These are phyloP conservation scores for Xylariaceae sp. DNA, from an alignment of 2,329 filamentous ascomycete species.

Conservation along the genomic window DNA sequence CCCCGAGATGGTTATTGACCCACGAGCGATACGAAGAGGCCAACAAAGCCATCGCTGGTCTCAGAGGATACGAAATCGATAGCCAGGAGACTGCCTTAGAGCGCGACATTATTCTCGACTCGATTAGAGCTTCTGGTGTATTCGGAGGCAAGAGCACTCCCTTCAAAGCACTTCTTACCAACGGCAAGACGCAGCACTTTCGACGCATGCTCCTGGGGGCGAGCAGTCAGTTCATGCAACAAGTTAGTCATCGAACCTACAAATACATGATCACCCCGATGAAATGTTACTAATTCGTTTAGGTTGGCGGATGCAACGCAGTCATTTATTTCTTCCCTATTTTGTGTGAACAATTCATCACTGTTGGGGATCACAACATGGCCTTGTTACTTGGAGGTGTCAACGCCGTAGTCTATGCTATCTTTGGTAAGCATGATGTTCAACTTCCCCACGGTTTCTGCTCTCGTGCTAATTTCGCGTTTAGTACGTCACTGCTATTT, in stretches of 20 bases:
- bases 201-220: constrained; percentile 60
- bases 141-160: constrained; percentile 41
- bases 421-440: constrained; percentile 38
- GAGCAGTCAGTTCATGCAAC: constrained; percentile 59
- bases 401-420: constrained; percentile 58
- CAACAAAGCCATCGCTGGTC: constrained; percentile 29
- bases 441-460: neutral
- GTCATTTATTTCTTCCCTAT: constrained; percentile 61
- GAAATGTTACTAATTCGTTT: constrained; percentile 1
- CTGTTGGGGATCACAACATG: constrained; percentile 38
- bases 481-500: constrained; percentile 7
- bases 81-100: constrained; percentile 55
- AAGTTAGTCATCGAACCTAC: constrained; percentile 29
- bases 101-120: constrained; percentile 59
- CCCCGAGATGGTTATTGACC: constrained; percentile 43
- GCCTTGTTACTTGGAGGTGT: constrained; percentile 51
- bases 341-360: constrained; percentile 46
- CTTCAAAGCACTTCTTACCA: constrained; percentile 53
- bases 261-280: neutral
- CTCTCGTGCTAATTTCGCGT: constrained; percentile 2
- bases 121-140: constrained; percentile 51
- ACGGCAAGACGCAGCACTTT: constrained; percentile 63
- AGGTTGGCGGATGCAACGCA: constrained; percentile 51
- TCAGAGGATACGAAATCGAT: constrained; percentile 43
- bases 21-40: constrained; percentile 45